Evolutionary conservation across 345 rosid species (phyloP).

Genomic region (Laguncularia racemosa): DNA sequence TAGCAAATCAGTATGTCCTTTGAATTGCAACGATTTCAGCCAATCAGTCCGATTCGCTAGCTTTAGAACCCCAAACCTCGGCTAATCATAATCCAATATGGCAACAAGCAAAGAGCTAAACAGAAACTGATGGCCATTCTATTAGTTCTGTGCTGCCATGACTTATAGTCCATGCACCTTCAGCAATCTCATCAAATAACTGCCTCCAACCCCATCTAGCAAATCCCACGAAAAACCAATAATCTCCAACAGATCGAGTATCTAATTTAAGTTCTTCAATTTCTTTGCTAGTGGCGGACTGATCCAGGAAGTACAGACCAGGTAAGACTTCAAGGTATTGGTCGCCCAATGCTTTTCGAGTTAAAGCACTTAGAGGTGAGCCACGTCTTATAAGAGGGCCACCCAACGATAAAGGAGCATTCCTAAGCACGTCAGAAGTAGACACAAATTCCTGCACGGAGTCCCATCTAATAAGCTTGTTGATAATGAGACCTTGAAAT

Average conservation of each 20-base stretch:
- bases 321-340: constrained; percentile 46
- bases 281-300: constrained; percentile 31
- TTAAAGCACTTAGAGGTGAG: constrained; percentile 60
- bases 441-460: constrained; percentile 42
- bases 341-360: constrained; percentile 25
- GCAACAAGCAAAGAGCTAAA: background rate
- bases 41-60: too few relatives aligned
- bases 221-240: constrained; percentile 90
- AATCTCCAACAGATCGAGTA: constrained; percentile 33
- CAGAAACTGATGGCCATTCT: constrained; percentile 47
- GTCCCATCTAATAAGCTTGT: constrained; percentile 75
- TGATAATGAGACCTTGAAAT: constrained; percentile 71
- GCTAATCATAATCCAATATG: too few relatives aligned
- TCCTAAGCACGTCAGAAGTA: constrained; percentile 47
- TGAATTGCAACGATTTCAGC: too few relatives aligned
- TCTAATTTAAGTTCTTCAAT: constrained; percentile 44
- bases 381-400: constrained; percentile 62
- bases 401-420: constrained; percentile 59
- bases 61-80: too few relatives aligned
- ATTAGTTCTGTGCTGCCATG: constrained; percentile 20
- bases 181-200: constrained; percentile 52
- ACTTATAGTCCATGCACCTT: constrained; percentile 64
- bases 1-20: too few relatives aligned
- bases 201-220: constrained; percentile 82
- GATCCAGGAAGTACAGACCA: constrained; percentile 67